Conservation (phyloP, 2,329 filamentous ascomycete genomes). For the Sarocladiaceae sp. region DNA sequence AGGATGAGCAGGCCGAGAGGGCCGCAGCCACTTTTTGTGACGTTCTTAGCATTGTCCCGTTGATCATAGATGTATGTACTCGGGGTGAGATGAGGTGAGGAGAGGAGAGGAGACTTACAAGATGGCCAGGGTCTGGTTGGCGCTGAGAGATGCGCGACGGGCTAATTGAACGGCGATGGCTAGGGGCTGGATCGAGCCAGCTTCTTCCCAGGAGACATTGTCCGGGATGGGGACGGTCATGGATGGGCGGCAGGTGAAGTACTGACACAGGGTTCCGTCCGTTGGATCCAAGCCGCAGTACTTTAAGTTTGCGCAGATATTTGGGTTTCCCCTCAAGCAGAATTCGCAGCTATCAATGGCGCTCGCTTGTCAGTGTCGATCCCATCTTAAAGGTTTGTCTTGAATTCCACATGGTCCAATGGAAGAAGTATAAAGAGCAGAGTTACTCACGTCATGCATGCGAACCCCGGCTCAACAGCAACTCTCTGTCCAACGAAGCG, state of each 20-base stretch:
- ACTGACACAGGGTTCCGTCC: slow-evolving; percentile 61
- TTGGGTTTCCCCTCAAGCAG: slow-evolving; percentile 48
- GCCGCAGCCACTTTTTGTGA: slow-evolving; percentile 18
- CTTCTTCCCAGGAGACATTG: slow-evolving; percentile 53
- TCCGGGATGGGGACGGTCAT: slow-evolving; percentile 61
- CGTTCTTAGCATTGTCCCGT: not conserved
- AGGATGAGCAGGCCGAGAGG: slow-evolving; percentile 21
- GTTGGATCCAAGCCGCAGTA: slow-evolving; percentile 64
- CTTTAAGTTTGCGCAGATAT: slow-evolving; percentile 57
- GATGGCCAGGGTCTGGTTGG: slow-evolving; percentile 19
- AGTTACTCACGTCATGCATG: slow-evolving; percentile 38
- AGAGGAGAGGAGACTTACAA: slow-evolving; percentile 16
- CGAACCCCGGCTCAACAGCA: slow-evolving; percentile 58
- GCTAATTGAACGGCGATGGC: slow-evolving; percentile 57
- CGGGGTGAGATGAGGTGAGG: not conserved
- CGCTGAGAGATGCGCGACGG: slow-evolving; percentile 34
- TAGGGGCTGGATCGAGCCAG: slow-evolving; percentile 59
- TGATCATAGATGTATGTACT: not conserved
- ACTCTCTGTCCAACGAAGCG: slow-evolving; percentile 49
- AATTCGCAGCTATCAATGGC: slow-evolving; percentile 16
- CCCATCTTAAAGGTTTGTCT: too few species aligned
- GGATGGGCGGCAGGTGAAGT: slow-evolving; percentile 44
- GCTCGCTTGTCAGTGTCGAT: not conserved
- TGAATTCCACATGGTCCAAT: too few species aligned
- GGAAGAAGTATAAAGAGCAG: too few species aligned